Base-by-base conservation (phyloP, 176 grass and related monocot species). In the Secale cereale region DNA sequence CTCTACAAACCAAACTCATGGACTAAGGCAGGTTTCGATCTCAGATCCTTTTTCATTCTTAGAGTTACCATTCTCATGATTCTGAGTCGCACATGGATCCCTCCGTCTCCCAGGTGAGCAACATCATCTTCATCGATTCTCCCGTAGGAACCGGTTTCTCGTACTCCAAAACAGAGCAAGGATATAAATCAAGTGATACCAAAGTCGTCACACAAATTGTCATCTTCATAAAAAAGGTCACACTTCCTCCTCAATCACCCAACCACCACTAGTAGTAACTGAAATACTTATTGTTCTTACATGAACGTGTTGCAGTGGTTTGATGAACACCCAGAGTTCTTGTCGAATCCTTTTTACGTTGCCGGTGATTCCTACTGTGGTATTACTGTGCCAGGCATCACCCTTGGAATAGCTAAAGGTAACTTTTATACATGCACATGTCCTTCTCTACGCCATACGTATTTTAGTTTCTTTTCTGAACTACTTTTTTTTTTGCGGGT, bases 91-190 rank as follows among this genome's bases (percentile, higher is more conserved):
- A 31, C 73, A 28, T 76, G 4, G 9, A 61, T 13, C 4, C 15
- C 48, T 76, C 20, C 9, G 4, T 52, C 20, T 12, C 15, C 12
- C 7, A 97, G 92, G 77, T 88, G 6, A 82, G 82, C 87, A 98
- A 86, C 52, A 48, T 94, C 7, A 91, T 98, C 50, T 98, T 93
- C 81, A 11, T 97, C 3, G 94, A 97, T 78, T 92, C 92, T 7
- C 94, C 92, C 0, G 69, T 82, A 10, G 92, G 94, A 33, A 43
- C 92, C 54, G 91, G 95, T 11, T 98, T 98, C 77, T 94, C 92
- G 4, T 97, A 92, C 41, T 85, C 90, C 22, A 3, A 29, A 36
- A 60, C 66, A 17, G 22, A 71, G 13, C 22, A 91, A 28, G 78
- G 88, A 10, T 88, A 65, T 45, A 33, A 33, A 33, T 74, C 77